Base-by-base conservation (phyloP, 2,329 filamentous ascomycete genomes). In the Aspergillus candidus region DNA sequence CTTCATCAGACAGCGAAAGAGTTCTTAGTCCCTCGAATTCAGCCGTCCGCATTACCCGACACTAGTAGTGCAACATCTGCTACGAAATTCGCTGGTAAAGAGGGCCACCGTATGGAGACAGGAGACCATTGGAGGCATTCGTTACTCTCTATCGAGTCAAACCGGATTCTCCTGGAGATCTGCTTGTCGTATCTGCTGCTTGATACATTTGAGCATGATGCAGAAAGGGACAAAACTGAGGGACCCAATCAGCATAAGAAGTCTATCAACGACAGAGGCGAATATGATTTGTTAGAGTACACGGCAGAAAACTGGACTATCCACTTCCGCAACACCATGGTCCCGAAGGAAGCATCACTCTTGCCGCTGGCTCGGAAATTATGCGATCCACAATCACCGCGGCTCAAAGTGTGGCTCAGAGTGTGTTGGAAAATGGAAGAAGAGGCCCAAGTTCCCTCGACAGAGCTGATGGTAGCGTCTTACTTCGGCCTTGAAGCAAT, bases 1-100 rank as follows among this genome's bases (percentile, higher is more conserved):
- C 50, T 71, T 29, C 67, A 71, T 30, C 64, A 71, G 47, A 71
- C 67, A 1, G 68, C 65, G 0, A 67, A 55, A 41, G 66, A 69
- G 35, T 70, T 69, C 46, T 43, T 71, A 30, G 39, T 64, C 35
- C 35, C n/a, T n/a, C n/a, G n/a, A n/a, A n/a, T n/a, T n/a, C n/a
- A n/a, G n/a, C n/a, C n/a, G n/a, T n/a, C n/a, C n/a, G n/a, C n/a
- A n/a, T n/a, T n/a, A n/a, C n/a, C n/a, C n/a, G n/a, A n/a, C n/a
- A n/a, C n/a, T n/a, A n/a, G n/a, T n/a, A n/a, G n/a, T n/a, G n/a
- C n/a, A n/a, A n/a, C n/a, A n/a, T n/a, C n/a, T n/a, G n/a, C n/a
- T n/a, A n/a, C n/a, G n/a, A n/a, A n/a, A n/a, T n/a, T n/a, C n/a
- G n/a, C n/a, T n/a, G n/a, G n/a, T n/a, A n/a, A n/a, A 27, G 17